Evolutionary conservation across 768 basidiomycete species (phyloP), one percentile per base, ranked within the genome.

Genomic region (Kwoniella dejecticola): DNA sequence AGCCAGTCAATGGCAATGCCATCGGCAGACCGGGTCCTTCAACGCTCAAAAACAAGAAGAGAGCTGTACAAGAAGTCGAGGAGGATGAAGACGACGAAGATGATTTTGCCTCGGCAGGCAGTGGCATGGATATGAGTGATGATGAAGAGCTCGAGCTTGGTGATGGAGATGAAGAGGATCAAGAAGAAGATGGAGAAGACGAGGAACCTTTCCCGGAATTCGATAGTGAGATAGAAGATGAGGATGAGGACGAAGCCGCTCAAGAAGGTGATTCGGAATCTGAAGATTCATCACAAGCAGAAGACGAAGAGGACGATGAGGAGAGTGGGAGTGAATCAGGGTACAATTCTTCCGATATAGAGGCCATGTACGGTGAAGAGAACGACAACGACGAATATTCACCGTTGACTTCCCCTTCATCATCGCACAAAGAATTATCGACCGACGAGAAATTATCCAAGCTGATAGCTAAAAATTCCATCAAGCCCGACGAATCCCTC

Each of bases 311-410:
- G 5, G 68, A 71, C 36, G 74, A 74, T 17, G 69, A 74, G 38
- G 79, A 78, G 15, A 62, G 61, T 31, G 73, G 71, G n/a, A 71
- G 69, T 7, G 75, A 78, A 56, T 76, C 75, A 53, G 79, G 79
- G 3, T 80, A 80, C 70, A 80, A 80, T 66, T 77, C 78, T 0
- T 80, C 79, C 6, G 79, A 80, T 63, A 77, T 80, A 29, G 79
- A 80, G n/a, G 68, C 60, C 26, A 58, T 77, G 70, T 71, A 78
- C 42, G 57, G 61, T 24, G 59, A 54, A 15, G 36, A n/a, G 11
- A 30, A 57, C 17, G 38, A 60, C 40, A 29, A 53, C 5, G 52
- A 42, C 4, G 63, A 57, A 12, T 57, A 67, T 21, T 55, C 58
- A 11, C 62, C 72, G 13, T 46, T 63, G 19, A 60, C 69, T 7